These are phyloP conservation scores for Scedosporium minutisporum DNA, from an alignment of 2,329 filamentous ascomycete genomes.

Conservation along the genomic window DNA sequence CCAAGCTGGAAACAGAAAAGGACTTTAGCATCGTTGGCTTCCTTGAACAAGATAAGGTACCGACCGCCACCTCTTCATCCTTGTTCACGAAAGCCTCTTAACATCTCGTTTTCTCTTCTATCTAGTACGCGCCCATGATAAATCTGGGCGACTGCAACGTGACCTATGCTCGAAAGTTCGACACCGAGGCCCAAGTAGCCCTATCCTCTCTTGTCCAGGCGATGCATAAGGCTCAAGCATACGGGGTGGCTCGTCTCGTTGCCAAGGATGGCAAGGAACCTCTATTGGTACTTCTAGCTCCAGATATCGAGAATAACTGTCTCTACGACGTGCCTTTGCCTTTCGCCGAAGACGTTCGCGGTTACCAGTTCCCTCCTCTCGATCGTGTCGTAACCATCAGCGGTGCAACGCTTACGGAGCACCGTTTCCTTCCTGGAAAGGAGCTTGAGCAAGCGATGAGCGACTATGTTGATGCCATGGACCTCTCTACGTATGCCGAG, in stretches of 20 bases:
- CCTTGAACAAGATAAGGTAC: slow-evolving; percentile 59
- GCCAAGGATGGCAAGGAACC: slow-evolving; percentile 75
- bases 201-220: slow-evolving; percentile 86
- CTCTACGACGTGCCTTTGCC: slow-evolving; percentile 84
- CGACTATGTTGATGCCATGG: slow-evolving; percentile 88
- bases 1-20: slow-evolving; percentile 70
- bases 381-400: slow-evolving; percentile 82
- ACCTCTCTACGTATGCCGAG: slow-evolving; percentile 59
- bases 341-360: slow-evolving; percentile 83
- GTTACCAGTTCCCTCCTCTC: slow-evolving; percentile 85
- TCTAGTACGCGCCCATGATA: slow-evolving; percentile 71
- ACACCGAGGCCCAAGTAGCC: slow-evolving; percentile 74
- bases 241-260: slow-evolving; percentile 78
- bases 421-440: slow-evolving; percentile 71
- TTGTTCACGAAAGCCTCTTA: neutral
- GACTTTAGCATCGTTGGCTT: slow-evolving; percentile 81
- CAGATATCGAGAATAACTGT: slow-evolving; percentile 72
- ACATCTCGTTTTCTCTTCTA: neutral
- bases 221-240: slow-evolving; percentile 73
- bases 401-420: slow-evolving; percentile 68
- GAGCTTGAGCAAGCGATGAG: slow-evolving; percentile 74
- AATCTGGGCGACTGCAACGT: slow-evolving; percentile 74
- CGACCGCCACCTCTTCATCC: slow-evolving; percentile 10
- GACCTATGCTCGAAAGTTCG: slow-evolving; percentile 66
- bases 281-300: slow-evolving; percentile 66